A percentile compares a stretch with the other conserved stretches of the same genome.
Evolutionary conservation across 306 rosid genomes (phyloP).

Genomic region (Prunus fruticosa): DNA sequence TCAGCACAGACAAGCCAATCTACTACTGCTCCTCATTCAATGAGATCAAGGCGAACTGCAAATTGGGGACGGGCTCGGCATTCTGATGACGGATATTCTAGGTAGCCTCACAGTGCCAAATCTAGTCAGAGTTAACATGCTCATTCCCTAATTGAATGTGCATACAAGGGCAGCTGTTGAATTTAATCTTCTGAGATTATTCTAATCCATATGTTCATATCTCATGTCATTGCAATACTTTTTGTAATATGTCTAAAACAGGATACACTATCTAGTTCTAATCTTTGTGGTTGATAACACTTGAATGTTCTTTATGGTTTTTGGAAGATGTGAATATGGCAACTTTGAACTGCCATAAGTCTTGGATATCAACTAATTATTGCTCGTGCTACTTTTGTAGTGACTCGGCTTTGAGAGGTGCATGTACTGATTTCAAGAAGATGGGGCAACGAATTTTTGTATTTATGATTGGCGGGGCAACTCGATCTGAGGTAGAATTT

Average conservation of each 20-base stretch:
- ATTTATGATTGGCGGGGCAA: slow-evolving; percentile 88
- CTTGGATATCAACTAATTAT: slow-evolving; percentile 7
- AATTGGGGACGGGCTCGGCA: slow-evolving; percentile 68
- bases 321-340: not conserved
- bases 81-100: slow-evolving; percentile 88
- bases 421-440: slow-evolving; percentile 58
- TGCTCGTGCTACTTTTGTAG: slow-evolving; percentile 33
- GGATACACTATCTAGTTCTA: too few relatives aligned
- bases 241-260: not conserved
- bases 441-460: slow-evolving; percentile 83
- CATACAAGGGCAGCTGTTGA: not conserved
- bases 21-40: slow-evolving; percentile 55
- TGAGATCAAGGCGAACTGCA: slow-evolving; percentile 84
- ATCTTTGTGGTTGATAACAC: slow-evolving; percentile 1
- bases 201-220: not conserved
- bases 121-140: not conserved
- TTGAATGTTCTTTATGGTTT: not conserved
- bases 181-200: not conserved
- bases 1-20: slow-evolving; percentile 35
- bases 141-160: slow-evolving; percentile 1
- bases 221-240: not conserved
- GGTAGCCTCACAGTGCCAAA: slow-evolving; percentile 32
- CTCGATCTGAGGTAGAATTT: slow-evolving; percentile 83
- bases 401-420: slow-evolving; percentile 61
- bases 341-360: slow-evolving; percentile 3